Evolutionary conservation across 2,329 filamentous ascomycete species (phyloP).

Genomic region (Trichophyton benhamiae): DNA sequence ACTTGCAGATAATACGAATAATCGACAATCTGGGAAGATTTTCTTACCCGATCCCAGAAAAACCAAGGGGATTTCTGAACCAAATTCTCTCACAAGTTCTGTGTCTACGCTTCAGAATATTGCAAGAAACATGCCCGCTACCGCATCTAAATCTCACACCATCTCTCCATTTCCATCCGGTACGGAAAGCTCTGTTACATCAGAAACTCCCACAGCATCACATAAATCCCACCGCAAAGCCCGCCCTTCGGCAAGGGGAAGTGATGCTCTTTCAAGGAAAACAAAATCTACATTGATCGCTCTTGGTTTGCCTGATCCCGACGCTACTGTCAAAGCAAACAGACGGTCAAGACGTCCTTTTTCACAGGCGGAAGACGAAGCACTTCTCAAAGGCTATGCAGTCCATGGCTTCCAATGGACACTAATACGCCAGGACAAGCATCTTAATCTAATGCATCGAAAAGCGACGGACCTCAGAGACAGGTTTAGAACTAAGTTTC

Average conservation of each 20-base stretch:
- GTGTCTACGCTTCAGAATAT: background rate
- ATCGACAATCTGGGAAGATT: conserved; percentile 10
- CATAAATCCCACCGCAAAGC: background rate
- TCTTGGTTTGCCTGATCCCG: conserved; percentile 40
- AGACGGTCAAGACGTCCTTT: conserved; percentile 46
- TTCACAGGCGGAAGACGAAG: conserved; percentile 45
- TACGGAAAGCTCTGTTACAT: background rate
- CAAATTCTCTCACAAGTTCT: background rate
- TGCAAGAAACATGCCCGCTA: background rate
- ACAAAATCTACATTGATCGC: conserved; percentile 24
- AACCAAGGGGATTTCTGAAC: conserved; percentile 8
- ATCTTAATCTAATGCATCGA: conserved; percentile 40
- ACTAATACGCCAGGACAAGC: conserved; percentile 43
- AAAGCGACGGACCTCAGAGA: conserved; percentile 49
- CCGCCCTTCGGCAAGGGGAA: conserved; percentile 12
- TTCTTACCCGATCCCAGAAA: conserved; percentile 17
- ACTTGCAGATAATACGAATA: conserved; percentile 9
- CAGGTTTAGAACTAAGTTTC: conserved; percentile 48
- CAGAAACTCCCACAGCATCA: background rate
- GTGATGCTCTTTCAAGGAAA: conserved; percentile 22
- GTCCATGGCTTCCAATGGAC: conserved; percentile 51
- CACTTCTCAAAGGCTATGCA: conserved; percentile 46
- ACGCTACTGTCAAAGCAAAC: conserved; percentile 34
- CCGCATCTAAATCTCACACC: background rate
- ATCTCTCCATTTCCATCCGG: background rate